These are phyloP conservation scores for Sedum album DNA, from an alignment of 164 flowering plant genomes.

Conservation along the genomic window DNA sequence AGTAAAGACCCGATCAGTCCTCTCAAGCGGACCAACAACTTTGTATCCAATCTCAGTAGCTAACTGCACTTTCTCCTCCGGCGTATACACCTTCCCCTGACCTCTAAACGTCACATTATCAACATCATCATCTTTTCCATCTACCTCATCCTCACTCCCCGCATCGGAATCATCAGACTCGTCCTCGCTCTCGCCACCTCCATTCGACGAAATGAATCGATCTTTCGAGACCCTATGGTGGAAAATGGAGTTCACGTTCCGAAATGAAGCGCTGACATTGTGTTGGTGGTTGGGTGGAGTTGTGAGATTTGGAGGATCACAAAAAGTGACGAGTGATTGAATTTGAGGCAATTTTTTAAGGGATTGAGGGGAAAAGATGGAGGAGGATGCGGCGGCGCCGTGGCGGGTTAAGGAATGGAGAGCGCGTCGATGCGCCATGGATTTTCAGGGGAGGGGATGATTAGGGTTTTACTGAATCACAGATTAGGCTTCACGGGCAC, in stretches of 20 bases:
- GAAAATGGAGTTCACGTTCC: neutral
- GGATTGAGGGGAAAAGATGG: neutral
- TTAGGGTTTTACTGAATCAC: neutral
- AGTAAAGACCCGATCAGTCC: constrained; percentile 52
- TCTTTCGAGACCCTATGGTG: neutral
- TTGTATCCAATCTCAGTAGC: constrained; percentile 84
- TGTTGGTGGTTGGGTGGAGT: neutral
- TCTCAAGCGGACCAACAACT: constrained; percentile 64
- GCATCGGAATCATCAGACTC: neutral
- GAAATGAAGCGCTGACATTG: neutral
- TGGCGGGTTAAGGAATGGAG: neutral
- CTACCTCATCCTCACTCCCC: constrained; percentile 6
- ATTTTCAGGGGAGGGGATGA: neutral
- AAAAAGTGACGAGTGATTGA: neutral
- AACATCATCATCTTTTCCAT: neutral
- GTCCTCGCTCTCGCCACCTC: neutral
- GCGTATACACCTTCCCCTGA: constrained; percentile 25
- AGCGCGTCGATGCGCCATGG: constrained; percentile 6
- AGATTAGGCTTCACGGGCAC: neutral
- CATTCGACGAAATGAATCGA: neutral
- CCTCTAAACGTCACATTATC: constrained; percentile 2
- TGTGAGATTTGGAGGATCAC: neutral
- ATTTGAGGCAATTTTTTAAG: neutral
- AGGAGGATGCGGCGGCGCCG: neutral
- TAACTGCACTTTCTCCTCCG: constrained; percentile 61